Conservation (phyloP, 2,329 filamentous ascomycete species). For the Canariomyces notabilis region DNA sequence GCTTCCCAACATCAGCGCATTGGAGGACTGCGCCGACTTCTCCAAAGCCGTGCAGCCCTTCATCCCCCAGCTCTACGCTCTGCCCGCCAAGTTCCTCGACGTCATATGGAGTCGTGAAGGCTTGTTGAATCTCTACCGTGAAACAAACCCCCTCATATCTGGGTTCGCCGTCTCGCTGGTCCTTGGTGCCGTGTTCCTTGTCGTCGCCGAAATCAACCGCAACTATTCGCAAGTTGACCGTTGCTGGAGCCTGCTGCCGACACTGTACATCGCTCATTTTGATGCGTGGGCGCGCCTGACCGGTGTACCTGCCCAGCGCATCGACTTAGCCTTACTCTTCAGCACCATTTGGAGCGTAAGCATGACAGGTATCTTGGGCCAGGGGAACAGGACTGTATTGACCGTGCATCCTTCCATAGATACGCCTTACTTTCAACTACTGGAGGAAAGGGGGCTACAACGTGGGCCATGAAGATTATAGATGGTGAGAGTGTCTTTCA, state of each 20-base stretch:
- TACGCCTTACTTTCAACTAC: slow-evolving; percentile 90
- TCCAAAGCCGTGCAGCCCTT: slow-evolving; percentile 70
- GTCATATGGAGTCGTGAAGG: slow-evolving; percentile 55
- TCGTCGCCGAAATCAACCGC: slow-evolving; percentile 76
- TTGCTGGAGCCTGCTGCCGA: slow-evolving; percentile 83
- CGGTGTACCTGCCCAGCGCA: slow-evolving; percentile 61
- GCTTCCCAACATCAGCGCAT: slow-evolving; percentile 63
- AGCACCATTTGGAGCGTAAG: slow-evolving; percentile 76
- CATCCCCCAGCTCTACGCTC: slow-evolving; percentile 61
- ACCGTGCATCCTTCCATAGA: slow-evolving; percentile 40
- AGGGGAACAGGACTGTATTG: slow-evolving; percentile 9
- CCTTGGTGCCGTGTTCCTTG: slow-evolving; percentile 65
- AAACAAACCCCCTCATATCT: slow-evolving; percentile 80
- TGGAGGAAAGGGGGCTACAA: slow-evolving; percentile 91
- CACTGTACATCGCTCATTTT: slow-evolving; percentile 81
- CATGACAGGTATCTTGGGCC: background rate
- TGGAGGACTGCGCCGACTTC: slow-evolving; percentile 74
- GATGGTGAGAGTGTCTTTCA: slow-evolving; percentile 54
- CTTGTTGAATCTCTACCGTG: slow-evolving; percentile 67
- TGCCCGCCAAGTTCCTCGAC: slow-evolving; percentile 61
- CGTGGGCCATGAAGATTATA: slow-evolving; percentile 88
- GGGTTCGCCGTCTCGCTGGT: slow-evolving; percentile 67
- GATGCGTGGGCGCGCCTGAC: slow-evolving; percentile 74
- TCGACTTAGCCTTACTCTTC: slow-evolving; percentile 69
- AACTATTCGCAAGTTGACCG: slow-evolving; percentile 98